Conservation (phyloP, 345 rosid genomes). For the Murraya koenigii region DNA sequence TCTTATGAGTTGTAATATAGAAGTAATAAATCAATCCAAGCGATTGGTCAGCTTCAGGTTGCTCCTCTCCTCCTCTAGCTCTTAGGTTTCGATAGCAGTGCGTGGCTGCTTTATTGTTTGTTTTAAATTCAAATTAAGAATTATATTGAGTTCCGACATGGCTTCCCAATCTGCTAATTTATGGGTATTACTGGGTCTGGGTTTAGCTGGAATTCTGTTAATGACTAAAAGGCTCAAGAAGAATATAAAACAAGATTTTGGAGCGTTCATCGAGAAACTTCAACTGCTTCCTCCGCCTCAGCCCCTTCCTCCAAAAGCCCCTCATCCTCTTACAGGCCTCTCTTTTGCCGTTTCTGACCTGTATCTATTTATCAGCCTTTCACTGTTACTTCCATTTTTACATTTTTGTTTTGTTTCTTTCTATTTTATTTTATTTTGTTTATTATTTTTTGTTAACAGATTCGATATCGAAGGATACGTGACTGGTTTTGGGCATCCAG, state of each 20-base stretch:
- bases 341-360: constrained; percentile 82
- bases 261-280: constrained; percentile 80
- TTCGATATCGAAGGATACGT: constrained; percentile 84
- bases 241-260: constrained; percentile 69
- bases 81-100: constrained; percentile 10
- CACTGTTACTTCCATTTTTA: background rate
- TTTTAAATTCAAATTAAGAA: background rate
- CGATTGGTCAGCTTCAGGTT: too few relatives aligned
- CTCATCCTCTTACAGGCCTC: constrained; percentile 89
- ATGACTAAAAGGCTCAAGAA: constrained; percentile 65
- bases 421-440: background rate
- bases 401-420: background rate
- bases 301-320: constrained; percentile 98
- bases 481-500: constrained; percentile 93
- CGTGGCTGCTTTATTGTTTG: background rate
- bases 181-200: constrained; percentile 83
- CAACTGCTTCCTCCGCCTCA: constrained; percentile 91
- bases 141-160: constrained; percentile 23
- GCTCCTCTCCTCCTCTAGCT: background rate
- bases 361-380: constrained; percentile 30
- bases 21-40: background rate
- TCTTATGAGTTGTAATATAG: background rate
- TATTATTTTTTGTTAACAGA: constrained; percentile 35
- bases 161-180: constrained; percentile 70
- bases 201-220: constrained; percentile 74